phyloP scores from a whole-genome alignment of 257 asterid genomes.

The Craterostigma plantagineum region DNA sequence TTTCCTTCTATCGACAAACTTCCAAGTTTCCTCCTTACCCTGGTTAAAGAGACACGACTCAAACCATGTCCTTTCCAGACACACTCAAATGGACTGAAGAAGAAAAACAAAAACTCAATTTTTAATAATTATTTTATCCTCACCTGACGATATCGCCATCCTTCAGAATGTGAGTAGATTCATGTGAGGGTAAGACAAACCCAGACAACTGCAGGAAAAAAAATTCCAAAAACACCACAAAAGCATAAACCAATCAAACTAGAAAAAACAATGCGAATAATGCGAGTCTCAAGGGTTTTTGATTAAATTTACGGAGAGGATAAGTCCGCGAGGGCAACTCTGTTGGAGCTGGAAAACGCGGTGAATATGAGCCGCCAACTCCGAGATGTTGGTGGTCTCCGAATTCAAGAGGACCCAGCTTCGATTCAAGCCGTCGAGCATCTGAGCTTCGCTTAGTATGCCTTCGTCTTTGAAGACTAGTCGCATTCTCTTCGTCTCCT shows the following conservation, averaged over 20 bases:
- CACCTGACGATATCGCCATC: constrained; percentile 68
- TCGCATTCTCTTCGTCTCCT: constrained; percentile 45
- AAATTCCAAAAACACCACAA: too few relatives aligned
- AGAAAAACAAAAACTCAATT: neutral
- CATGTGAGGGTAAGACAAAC: constrained; percentile 64
- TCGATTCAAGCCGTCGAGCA: constrained; percentile 40
- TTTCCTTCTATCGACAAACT: constrained; percentile 27
- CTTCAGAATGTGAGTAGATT: constrained; percentile 46
- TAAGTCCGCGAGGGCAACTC: constrained; percentile 72
- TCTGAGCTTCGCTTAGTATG: constrained; percentile 49
- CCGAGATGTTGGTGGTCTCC: constrained; percentile 36
- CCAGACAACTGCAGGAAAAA: constrained; percentile 44
- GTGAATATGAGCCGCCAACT: constrained; percentile 38
- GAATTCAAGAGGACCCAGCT: constrained; percentile 61
- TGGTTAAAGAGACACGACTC: constrained; percentile 8
- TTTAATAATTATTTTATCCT: constrained; percentile 1
- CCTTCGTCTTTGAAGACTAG: constrained; percentile 40
- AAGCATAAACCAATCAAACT: neutral
- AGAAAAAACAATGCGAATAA: neutral
- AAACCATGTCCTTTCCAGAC: constrained; percentile 2
- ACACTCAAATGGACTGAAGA: neutral
- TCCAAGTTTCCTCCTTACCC: constrained; percentile 36
- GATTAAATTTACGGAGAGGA: constrained; percentile 35
- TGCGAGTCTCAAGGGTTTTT: neutral
- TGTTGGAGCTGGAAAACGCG: constrained; percentile 49